A percentile compares a stretch with the other conserved stretches of the same genome.
Evolutionary conservation across 352 stramenopile species (phyloP).

Genomic region (Phytophthora pinifolia): DNA sequence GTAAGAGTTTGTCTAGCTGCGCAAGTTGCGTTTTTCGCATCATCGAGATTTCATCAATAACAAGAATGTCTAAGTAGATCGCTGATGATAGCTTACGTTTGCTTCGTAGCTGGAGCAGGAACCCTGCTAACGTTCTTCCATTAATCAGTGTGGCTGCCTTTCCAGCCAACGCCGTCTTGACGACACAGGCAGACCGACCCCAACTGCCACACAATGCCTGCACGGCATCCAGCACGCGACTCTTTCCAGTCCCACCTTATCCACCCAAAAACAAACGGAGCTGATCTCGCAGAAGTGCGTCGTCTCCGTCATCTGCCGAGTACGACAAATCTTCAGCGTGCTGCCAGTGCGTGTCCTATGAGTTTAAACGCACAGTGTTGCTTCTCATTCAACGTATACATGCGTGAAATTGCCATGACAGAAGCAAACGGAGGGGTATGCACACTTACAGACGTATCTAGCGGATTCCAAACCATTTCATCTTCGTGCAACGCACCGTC

Average conservation of each 20-base stretch:
- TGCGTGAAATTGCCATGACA: too few relatives aligned
- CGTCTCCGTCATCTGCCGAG: too few relatives aligned
- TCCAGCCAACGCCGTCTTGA: conserved; percentile 4
- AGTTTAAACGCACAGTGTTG: neutral
- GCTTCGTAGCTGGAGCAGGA: neutral
- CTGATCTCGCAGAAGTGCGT: neutral
- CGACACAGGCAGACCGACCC: neutral
- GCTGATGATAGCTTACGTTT: neutral
- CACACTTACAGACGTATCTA: too few relatives aligned
- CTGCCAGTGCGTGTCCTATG: too few relatives aligned
- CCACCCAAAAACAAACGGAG: conserved; percentile 3
- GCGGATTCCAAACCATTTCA: too few relatives aligned
- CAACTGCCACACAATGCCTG: conserved; percentile 4
- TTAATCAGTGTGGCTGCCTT: conserved; percentile 4
- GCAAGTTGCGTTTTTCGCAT: neutral
- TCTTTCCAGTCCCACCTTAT: conserved; percentile 9
- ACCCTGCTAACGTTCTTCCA: neutral
- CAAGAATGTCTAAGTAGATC: neutral
- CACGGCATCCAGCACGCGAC: conserved; percentile 1
- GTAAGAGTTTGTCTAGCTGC: neutral
- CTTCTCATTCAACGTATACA: neutral
- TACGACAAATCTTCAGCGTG: too few relatives aligned
- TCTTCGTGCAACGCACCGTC: too few relatives aligned
- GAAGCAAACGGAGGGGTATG: too few relatives aligned
- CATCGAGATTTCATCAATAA: conserved; percentile 4